These are phyloP conservation scores for Penicilliopsis zonata DNA, from an alignment of 495 filamentous ascomycete genomes.

Conservation along the genomic window DNA sequence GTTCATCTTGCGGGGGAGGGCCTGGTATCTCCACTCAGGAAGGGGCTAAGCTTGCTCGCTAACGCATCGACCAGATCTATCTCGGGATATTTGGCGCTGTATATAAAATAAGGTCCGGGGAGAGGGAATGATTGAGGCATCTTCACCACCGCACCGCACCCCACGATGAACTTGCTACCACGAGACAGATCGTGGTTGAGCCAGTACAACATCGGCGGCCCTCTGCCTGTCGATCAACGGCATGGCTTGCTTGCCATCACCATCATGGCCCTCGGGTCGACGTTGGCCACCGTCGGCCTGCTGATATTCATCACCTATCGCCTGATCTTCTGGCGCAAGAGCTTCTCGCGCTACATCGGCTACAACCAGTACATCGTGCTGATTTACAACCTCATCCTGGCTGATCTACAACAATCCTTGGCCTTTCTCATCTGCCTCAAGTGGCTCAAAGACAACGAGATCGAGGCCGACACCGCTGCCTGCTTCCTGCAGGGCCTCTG, in stretches of 20 bases:
- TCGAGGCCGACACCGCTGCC: constrained; percentile 40
- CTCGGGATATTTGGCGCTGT: too few species aligned
- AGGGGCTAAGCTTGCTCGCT: too few species aligned
- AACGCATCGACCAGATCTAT: too few species aligned
- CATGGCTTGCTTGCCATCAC: constrained; percentile 43
- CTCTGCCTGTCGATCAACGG: constrained; percentile 36
- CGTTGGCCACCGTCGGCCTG: constrained; percentile 39
- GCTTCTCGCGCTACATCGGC: constrained; percentile 31
- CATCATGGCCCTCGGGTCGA: constrained; percentile 46
- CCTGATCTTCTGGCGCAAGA: constrained; percentile 42
- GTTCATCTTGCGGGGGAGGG: too few species aligned
- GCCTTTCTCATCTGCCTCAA: constrained; percentile 55
- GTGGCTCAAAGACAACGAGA: constrained; percentile 44
- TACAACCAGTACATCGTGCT: constrained; percentile 67
- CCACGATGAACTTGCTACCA: background rate
- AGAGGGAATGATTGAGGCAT: background rate
- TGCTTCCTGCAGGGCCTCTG: constrained; percentile 66
- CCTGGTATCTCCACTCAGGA: too few species aligned
- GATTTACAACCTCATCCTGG: constrained; percentile 61
- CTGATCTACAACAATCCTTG: constrained; percentile 59
- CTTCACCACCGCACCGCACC: background rate
- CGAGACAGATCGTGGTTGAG: background rate
- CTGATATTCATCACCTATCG: constrained; percentile 46
- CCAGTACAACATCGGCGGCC: constrained; percentile 20
- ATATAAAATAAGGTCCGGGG: too few species aligned